Base-by-base conservation (phyloP, 2,329 filamentous ascomycete species). In the Phyllosticta citriasiana region DNA sequence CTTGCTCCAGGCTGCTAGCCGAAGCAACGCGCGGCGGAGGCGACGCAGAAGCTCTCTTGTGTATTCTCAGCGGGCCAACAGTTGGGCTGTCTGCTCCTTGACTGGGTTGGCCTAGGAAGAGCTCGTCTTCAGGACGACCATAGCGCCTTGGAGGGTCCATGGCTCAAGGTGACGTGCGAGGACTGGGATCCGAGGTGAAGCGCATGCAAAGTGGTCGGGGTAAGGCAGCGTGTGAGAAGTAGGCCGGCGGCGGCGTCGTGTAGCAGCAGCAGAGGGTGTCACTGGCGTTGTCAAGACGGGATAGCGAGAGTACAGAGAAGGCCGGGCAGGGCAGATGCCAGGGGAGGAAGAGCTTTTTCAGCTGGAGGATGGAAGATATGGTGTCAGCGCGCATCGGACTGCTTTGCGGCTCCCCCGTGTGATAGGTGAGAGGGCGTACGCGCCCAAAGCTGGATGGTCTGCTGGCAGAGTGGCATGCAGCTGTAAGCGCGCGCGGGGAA, bases 61-160 rank as follows among this genome's bases (percentile, higher is more conserved):
- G 87, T 72, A 96, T 95, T 70, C 90, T 85, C 75, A 96, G 76
- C 63, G 91, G 91, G 69, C 89, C 89, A 67, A 96, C 83, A 19
- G 88, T 89, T 62, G 91, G 89, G 68, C 89, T 91, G 68, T 91
- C 85, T 54, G 75, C 74, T 60, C 74, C 76, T 57, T 73, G 68
- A 53, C 60, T 54, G 35, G 65, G 57, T 71, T 75, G 64, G 53
- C 80, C 74, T 65, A 95, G 82, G 77, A 95, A 93, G 78, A 95
- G 87, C 80, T 93, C 90, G 75, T 91, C 87, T 30, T 91, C 88
- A 26, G 87, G 84, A 67, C 87, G 79, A 68, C 87, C 87, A 70
- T 87, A 84, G 67, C 76, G 79, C 70, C 76, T 69, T 69, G 68
- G 61, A 71, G 72, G 74, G 71, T 81, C 80, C 73, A 75, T 75